phyloP scores from a whole-genome alignment of 2,329 filamentous ascomycete species.

The Fusarium sacchari region DNA sequence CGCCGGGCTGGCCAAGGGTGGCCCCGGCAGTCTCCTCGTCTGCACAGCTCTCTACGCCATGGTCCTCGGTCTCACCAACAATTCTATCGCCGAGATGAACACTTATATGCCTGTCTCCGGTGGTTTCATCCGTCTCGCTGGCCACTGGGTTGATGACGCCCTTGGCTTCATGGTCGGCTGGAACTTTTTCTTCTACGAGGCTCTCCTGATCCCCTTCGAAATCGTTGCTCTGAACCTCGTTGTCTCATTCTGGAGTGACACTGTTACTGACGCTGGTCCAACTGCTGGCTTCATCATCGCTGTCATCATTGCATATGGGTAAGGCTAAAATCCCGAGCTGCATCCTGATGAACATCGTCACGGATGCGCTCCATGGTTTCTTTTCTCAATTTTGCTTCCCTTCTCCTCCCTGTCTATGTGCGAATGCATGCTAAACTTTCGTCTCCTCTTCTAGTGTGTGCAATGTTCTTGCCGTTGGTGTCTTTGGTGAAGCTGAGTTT shows the following conservation, averaged over 20 bases:
- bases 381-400: neutral
- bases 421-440: constrained; percentile 33
- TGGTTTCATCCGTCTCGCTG: constrained; percentile 35
- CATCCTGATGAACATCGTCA: constrained; percentile 34
- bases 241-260: constrained; percentile 44
- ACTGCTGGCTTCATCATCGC: constrained; percentile 45
- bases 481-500: constrained; percentile 40
- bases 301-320: constrained; percentile 36
- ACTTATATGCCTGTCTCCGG: constrained; percentile 38
- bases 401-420: neutral
- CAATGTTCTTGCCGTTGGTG: constrained; percentile 52
- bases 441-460: constrained; percentile 28
- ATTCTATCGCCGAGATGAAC: constrained; percentile 38
- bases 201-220: constrained; percentile 48
- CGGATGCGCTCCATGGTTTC: constrained; percentile 26
- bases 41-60: constrained; percentile 34
- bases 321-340: constrained; percentile 23
- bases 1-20: constrained; percentile 33
- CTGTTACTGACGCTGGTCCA: constrained; percentile 26
- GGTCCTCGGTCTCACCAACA: constrained; percentile 36
- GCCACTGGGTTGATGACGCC: constrained; percentile 36
- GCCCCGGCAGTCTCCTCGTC: constrained; percentile 29
- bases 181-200: constrained; percentile 50
- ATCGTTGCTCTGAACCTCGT: constrained; percentile 48
- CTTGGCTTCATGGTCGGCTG: constrained; percentile 43